Evolutionary conservation across 2,329 filamentous ascomycete genomes (phyloP).

Genomic region (Colletotrichum musae): DNA sequence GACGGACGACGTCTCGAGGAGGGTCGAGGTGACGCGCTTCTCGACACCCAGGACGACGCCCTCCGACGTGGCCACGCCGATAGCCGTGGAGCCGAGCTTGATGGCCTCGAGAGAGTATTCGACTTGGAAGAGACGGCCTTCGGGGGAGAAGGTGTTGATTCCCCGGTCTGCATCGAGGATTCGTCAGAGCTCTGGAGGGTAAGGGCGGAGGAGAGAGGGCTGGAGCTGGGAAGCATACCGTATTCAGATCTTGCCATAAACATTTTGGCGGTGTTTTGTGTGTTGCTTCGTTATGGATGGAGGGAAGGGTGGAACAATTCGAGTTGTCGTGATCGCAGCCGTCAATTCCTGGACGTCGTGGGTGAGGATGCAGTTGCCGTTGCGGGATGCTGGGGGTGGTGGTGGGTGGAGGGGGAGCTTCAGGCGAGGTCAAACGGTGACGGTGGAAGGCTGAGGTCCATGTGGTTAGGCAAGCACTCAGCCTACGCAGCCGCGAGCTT

Average conservation of each 20-base stretch:
- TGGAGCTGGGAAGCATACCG: conserved; percentile 71
- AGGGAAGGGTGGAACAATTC: background rate
- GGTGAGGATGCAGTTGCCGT: conserved; percentile 11
- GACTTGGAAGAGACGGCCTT: conserved; percentile 99
- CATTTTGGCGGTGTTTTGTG: conserved; percentile 76
- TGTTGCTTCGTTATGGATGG: conserved; percentile 25
- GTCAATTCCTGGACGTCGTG: conserved; percentile 25
- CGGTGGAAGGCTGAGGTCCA: conserved; percentile 30
- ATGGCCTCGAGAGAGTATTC: conserved; percentile 99
- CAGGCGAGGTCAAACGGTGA: conserved; percentile 41
- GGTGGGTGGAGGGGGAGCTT: conserved; percentile 37
- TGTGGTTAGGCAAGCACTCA: conserved; percentile 54
- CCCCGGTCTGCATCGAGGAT: conserved; percentile 36
- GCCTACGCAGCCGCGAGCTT: conserved; percentile 52
- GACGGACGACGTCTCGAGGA: conserved; percentile 97
- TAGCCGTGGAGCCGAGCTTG: conserved; percentile 98
- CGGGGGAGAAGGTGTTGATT: conserved; percentile 92
- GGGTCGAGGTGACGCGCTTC: conserved; percentile 97
- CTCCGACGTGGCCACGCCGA: conserved; percentile 95
- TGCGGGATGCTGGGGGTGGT: conserved; percentile 17
- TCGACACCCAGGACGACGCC: conserved; percentile 98
- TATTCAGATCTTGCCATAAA: conserved; percentile 99
- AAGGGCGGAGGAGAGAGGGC: conserved; percentile 42
- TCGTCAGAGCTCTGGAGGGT: conserved; percentile 47
- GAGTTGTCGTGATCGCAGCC: background rate